Percentiles rank a stretch among this genome's conserved stretches.
These are phyloP conservation scores for Macrophomina tecta DNA, from an alignment of 2,329 filamentous ascomycete species.

Conservation along the genomic window DNA sequence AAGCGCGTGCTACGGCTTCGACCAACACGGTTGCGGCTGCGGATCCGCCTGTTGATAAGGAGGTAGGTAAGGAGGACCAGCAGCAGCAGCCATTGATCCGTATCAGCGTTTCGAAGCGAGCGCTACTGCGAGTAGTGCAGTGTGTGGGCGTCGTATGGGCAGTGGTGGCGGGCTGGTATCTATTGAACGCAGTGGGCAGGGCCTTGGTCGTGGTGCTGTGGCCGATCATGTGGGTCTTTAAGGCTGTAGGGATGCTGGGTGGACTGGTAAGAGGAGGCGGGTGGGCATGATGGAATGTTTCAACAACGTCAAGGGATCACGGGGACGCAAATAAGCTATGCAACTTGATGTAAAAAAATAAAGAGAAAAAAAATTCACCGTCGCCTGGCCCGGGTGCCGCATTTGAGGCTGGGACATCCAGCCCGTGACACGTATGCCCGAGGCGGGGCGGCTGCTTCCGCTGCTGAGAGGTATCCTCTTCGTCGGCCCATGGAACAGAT, in stretches of 20 bases:
- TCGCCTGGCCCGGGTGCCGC: no score
- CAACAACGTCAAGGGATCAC: no score
- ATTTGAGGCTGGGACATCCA: no score
- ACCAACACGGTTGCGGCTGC: neutral
- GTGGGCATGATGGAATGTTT: conserved; percentile 4
- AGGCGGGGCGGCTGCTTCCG: no score
- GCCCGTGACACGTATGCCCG: no score
- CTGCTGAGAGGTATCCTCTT: no score
- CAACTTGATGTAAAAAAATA: no score
- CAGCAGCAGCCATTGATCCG: conserved; percentile 2
- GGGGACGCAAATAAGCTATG: no score
- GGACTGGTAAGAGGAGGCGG: conserved; percentile 19
- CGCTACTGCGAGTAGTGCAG: neutral
- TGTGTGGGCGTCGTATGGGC: neutral
- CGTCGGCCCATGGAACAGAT: no score
- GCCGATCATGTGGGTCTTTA: conserved; percentile 10
- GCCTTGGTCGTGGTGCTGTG: conserved; percentile 11
- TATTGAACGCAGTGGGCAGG: conserved; percentile 9
- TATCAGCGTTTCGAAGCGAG: neutral
- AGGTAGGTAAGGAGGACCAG: neutral
- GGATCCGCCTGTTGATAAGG: neutral
- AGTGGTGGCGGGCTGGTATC: neutral
- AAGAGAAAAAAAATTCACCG: no score
- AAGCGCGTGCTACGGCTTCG: no score
- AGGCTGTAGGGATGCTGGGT: conserved; percentile 1